phyloP scores from a whole-genome alignment of 352 stramenopile species.

The Pythium vanterpoolii region DNA sequence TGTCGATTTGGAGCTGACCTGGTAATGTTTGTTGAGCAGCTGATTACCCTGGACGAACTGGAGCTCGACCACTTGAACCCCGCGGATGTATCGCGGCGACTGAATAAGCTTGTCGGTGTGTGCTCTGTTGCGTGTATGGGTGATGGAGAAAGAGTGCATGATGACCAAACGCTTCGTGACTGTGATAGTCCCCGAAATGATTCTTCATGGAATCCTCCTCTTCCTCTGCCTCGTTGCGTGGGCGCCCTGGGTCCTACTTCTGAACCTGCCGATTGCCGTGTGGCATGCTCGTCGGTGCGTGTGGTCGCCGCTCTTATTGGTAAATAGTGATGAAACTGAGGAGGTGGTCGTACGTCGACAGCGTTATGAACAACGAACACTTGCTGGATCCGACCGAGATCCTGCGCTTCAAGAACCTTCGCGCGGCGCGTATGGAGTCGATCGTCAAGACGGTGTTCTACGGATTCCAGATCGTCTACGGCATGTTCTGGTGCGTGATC shows the following conservation, averaged over 20 bases:
- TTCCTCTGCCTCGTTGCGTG: constrained; percentile 69
- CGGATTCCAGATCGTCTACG: constrained; percentile 85
- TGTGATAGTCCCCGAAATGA: constrained; percentile 74
- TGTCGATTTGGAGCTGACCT: not conserved
- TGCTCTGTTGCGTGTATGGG: not conserved
- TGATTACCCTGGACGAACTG: constrained; percentile 84
- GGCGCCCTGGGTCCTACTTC: constrained; percentile 72
- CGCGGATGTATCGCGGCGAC: constrained; percentile 75
- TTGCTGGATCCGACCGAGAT: constrained; percentile 85
- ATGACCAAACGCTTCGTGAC: not conserved
- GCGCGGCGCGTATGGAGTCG: constrained; percentile 67
- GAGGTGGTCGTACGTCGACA: not conserved
- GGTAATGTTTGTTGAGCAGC: constrained; percentile 23
- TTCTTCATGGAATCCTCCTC: constrained; percentile 72
- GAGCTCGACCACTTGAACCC: constrained; percentile 87
- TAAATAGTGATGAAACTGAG: not conserved
- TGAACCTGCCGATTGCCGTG: constrained; percentile 75
- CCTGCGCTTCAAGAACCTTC: constrained; percentile 84
- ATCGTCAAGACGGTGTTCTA: constrained; percentile 87
- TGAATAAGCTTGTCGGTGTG: constrained; percentile 76
- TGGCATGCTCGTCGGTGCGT: constrained; percentile 71
- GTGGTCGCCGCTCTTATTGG: not conserved
- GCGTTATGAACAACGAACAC: constrained; percentile 72
- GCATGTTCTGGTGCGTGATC: constrained; percentile 81
- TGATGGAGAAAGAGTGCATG: not conserved